Conservation (phyloP, 176 grass and related monocot species). For the Chloris gayana region DNA sequence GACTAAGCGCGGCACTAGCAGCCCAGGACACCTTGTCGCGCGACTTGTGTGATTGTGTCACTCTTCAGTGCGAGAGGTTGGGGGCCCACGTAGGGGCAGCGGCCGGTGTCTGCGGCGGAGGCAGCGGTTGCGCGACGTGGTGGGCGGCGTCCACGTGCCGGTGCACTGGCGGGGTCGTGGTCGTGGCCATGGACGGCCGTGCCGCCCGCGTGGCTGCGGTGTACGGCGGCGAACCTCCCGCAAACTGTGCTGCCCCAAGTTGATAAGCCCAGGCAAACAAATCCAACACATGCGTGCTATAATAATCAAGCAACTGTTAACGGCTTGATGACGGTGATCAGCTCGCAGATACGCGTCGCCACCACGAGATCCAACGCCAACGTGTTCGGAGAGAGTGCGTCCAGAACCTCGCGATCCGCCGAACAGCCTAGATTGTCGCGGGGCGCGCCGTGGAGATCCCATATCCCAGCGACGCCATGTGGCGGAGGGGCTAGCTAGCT, state of each 20-base stretch:
- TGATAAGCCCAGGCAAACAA: background rate
- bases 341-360: too few relatives aligned
- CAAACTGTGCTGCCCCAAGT: background rate
- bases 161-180: background rate
- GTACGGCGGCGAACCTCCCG: background rate
- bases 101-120: background rate
- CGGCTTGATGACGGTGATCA: background rate
- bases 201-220: background rate
- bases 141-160: background rate
- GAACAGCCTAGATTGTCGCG: slow-evolving; percentile 23
- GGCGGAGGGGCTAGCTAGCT: background rate
- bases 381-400: background rate
- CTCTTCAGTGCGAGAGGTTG: too few relatives aligned
- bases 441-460: background rate
- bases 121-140: background rate
- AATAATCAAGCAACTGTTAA: background rate
- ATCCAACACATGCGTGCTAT: background rate
- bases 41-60: too few relatives aligned
- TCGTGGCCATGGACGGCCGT: background rate
- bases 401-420: slow-evolving; percentile 13
- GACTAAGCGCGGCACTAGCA: too few relatives aligned
- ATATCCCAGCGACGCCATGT: slow-evolving; percentile 23
- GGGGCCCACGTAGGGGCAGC: too few relatives aligned
- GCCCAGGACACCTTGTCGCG: too few relatives aligned
- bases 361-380: background rate